phyloP scores from a whole-genome alignment of 345 rosid genomes.

The Pistacia atlantica region DNA sequence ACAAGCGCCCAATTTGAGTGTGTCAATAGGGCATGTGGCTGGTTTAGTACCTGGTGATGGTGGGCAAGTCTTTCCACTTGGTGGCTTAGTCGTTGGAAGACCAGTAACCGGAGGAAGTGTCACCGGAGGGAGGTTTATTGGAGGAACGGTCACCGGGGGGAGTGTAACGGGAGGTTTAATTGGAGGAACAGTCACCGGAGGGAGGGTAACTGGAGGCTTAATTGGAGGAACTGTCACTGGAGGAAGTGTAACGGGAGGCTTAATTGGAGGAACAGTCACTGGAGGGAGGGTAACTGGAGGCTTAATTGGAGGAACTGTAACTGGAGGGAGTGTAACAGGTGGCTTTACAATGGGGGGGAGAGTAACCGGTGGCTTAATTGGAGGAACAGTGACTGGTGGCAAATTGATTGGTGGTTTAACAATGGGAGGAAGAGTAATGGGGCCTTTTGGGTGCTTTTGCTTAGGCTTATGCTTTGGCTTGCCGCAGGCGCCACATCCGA shows the following conservation, averaged over 20 bases:
- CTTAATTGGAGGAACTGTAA: constrained; percentile 27
- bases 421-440: constrained; percentile 40
- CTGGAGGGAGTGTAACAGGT: constrained; percentile 34
- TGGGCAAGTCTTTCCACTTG: constrained; percentile 38
- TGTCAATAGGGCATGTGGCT: constrained; percentile 77
- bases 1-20: constrained; percentile 85
- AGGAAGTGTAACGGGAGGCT: constrained; percentile 31
- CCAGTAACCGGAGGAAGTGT: constrained; percentile 26
- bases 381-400: constrained; percentile 30
- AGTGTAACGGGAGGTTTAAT: constrained; percentile 15
- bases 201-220: constrained; percentile 22
- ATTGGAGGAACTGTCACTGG: constrained; percentile 34
- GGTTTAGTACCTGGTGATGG: constrained; percentile 24
- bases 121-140: constrained; percentile 22
- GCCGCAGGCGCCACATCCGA: constrained; percentile 63
- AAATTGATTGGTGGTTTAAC: constrained; percentile 30
- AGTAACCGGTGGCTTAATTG: constrained; percentile 24
- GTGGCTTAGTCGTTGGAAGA: constrained; percentile 39
- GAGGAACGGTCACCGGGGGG: constrained; percentile 40
- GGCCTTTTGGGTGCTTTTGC: constrained; percentile 30
- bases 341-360: constrained; percentile 19
- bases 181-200: constrained; percentile 37
- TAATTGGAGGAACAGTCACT: constrained; percentile 26
- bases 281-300: constrained; percentile 34
- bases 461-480: constrained; percentile 38